These are phyloP conservation scores for Arachis monticola DNA, from an alignment of 331 rosid species.

Conservation along the genomic window DNA sequence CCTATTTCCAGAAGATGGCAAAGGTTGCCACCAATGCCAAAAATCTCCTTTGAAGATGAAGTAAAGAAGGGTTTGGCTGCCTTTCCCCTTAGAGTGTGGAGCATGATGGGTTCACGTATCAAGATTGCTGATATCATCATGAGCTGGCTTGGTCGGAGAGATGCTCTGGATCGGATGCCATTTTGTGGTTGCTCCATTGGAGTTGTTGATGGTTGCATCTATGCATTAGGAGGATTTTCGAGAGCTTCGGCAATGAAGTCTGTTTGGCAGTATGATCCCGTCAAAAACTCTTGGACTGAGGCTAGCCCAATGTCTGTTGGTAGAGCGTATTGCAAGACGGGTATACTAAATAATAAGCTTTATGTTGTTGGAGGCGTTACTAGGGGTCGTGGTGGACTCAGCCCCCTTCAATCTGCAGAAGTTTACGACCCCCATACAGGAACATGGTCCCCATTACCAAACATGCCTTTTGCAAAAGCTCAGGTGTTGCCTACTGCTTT, in stretches of 20 bases:
- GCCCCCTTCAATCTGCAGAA: constrained; percentile 89
- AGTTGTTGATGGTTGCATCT: constrained; percentile 66
- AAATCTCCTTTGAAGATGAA: constrained; percentile 52
- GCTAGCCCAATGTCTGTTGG: constrained; percentile 64
- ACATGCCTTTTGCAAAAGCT: constrained; percentile 83
- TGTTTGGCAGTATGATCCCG: constrained; percentile 69
- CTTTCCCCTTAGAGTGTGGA: constrained; percentile 53
- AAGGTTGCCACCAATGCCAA: constrained; percentile 71
- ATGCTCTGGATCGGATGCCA: constrained; percentile 62
- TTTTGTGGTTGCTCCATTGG: constrained; percentile 73
- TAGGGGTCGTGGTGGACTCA: constrained; percentile 64
- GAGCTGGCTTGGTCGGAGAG: constrained; percentile 72
- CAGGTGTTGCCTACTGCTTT: constrained; percentile 75
- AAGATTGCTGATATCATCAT: constrained; percentile 60
- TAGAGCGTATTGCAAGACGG: constrained; percentile 75
- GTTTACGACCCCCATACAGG: constrained; percentile 67
- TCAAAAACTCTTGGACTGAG: constrained; percentile 64
- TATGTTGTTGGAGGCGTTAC: constrained; percentile 77
- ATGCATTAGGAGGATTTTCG: constrained; percentile 76
- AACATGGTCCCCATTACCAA: constrained; percentile 73
- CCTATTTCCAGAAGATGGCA: constrained; percentile 68
- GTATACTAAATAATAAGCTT: constrained; percentile 64
- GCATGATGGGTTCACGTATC: constrained; percentile 55
- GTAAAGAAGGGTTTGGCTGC: constrained; percentile 46
- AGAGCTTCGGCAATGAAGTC: constrained; percentile 63